These are phyloP conservation scores for Pythium phragmiticola DNA, from an alignment of 352 stramenopile genomes.

Conservation along the genomic window DNA sequence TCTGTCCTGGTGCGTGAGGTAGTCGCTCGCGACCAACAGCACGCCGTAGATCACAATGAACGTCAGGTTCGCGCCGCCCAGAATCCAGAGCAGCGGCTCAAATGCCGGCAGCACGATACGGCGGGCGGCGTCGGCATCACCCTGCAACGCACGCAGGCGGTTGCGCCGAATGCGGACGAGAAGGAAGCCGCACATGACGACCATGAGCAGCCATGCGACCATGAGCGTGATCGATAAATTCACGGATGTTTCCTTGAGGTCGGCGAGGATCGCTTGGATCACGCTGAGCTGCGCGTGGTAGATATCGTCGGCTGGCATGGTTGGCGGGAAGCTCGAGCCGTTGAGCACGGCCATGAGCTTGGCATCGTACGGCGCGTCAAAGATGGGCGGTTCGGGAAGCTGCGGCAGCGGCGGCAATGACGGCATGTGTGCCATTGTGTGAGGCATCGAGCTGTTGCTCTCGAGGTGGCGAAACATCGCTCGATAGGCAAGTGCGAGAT, in stretches of 20 bases:
- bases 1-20: conserved; percentile 23
- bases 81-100: conserved; percentile 54
- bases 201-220: conserved; percentile 4
- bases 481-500: not conserved
- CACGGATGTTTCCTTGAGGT: not conserved
- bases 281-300: not conserved
- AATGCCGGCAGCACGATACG: conserved; percentile 68
- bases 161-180: conserved; percentile 55
- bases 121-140: conserved; percentile 40
- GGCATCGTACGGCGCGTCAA: not conserved
- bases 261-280: not conserved
- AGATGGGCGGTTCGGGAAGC: not conserved
- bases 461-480: not conserved
- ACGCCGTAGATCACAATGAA: conserved; percentile 36
- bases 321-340: not conserved
- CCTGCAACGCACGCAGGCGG: conserved; percentile 43
- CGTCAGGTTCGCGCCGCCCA: conserved; percentile 27
- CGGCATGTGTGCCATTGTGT: too few relatives aligned
- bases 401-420: not conserved
- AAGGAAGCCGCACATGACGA: conserved; percentile 24
- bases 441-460: not conserved
- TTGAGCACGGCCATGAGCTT: conserved; percentile 1
- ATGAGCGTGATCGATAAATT: conserved; percentile 2
- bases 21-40: conserved; percentile 29
- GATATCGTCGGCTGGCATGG: not conserved